Evolutionary conservation across 139 green algal species (phyloP), one percentile per base, ranked within the genome.

Genomic region (Marvania coccoides): DNA sequence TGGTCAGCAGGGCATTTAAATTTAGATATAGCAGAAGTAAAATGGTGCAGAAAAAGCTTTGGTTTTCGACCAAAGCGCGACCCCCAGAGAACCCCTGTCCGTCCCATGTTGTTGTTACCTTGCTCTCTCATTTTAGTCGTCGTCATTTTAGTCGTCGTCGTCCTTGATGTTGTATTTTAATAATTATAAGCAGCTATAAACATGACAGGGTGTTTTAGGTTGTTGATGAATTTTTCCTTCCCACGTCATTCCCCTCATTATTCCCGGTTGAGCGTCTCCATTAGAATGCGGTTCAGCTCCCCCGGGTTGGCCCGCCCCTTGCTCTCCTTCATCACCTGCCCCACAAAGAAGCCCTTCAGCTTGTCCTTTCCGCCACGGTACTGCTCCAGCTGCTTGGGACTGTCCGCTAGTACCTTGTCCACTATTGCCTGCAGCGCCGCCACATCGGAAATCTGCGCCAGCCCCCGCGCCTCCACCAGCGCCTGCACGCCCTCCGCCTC

Each of bases 401-500:
- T 95, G 39, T 73, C 80, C 10, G 72, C 74, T 34, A 98, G 59
- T 35, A 96, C 82, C 4, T 67, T 47, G 5, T 96, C 83, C 5
- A 98, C 69, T 28, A 97, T 90, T 3, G 70, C 77, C 10, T 70
- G 81, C 8, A 98, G 74, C 26, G 79, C 77, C 10, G 55, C 78
- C 30, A 76, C 60, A 69, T 97, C 92, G 6, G 75, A 93, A 47
- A 98, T 94, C 83, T 96, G 89, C 6, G 85, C 64, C 37, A 95
- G 66, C 4, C 89, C 88, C 23, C 76, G 70, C 2, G 39, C 37
- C 70, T 95, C 82, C 19, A 94, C 79, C 3, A 76, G 82, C 14
- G 61, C 72, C 35, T 75, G 67, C 30, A 90, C 65, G 19, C 70
- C 69, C 23, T 74, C 74, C 31, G 51, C 45, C 28, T 80, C 76